Conservation (phyloP, 2,329 filamentous ascomycete genomes). For the Aspergillus aculeatus region DNA sequence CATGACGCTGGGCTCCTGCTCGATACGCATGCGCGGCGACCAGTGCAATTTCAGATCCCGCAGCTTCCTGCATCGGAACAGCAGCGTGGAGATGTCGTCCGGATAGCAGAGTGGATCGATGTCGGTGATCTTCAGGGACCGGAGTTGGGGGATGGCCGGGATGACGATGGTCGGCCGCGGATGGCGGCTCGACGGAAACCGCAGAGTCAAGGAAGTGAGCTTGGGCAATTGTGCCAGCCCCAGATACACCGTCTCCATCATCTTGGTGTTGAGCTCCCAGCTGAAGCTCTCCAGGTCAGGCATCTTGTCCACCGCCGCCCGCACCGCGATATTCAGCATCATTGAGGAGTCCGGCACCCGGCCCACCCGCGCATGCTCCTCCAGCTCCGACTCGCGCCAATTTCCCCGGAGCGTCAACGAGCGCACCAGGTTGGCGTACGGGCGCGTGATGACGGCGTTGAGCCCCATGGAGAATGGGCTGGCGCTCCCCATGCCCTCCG, state of each 20-base stretch:
- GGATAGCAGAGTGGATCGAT: slow-evolving; percentile 65
- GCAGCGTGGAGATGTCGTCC: slow-evolving; percentile 59
- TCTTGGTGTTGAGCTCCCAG: slow-evolving; percentile 63
- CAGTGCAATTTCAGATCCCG: slow-evolving; percentile 59
- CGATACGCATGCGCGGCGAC: slow-evolving; percentile 60
- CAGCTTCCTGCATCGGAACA: slow-evolving; percentile 55
- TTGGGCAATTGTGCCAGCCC: slow-evolving; percentile 52
- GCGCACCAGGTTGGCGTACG: slow-evolving; percentile 53
- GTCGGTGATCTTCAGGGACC: slow-evolving; percentile 54
- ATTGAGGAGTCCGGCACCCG: slow-evolving; percentile 63
- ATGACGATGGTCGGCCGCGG: slow-evolving; percentile 58
- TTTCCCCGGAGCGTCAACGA: slow-evolving; percentile 55
- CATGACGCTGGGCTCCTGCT: slow-evolving; percentile 57
- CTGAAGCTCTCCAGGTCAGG: slow-evolving; percentile 54
- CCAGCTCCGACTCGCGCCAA: slow-evolving; percentile 57
- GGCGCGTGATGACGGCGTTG: slow-evolving; percentile 60
- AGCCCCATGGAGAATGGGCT: slow-evolving; percentile 64
- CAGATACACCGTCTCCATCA: slow-evolving; percentile 58
- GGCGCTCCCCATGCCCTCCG: slow-evolving; percentile 61
- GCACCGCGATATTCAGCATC: slow-evolving; percentile 61
- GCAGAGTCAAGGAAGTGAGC: slow-evolving; percentile 55
- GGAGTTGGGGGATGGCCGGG: slow-evolving; percentile 57
- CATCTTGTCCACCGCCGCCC: slow-evolving; percentile 61
- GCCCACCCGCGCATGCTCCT: slow-evolving; percentile 58
- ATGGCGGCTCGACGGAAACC: slow-evolving; percentile 56